These are phyloP conservation scores for Cochlearia excelsa DNA, from an alignment of 345 rosid genomes.

Conservation along the genomic window DNA sequence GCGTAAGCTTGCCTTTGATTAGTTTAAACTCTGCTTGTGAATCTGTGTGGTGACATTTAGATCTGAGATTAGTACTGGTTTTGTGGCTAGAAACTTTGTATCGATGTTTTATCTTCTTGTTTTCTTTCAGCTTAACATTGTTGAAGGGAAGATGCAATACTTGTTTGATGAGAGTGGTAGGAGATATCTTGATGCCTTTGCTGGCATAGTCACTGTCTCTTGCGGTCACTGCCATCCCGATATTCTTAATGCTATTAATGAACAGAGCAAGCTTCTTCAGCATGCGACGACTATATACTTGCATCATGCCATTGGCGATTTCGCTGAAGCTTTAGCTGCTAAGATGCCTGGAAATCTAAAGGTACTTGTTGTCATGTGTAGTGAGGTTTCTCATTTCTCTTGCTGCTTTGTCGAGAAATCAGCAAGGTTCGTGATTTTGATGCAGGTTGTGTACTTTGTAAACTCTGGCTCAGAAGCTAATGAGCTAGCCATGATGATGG, in stretches of 20 bases:
- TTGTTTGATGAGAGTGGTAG: constrained; percentile 78
- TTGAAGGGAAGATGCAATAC: constrained; percentile 98
- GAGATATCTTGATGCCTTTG: constrained; percentile 82
- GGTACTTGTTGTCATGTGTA: constrained; percentile 35
- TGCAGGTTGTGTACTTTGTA: constrained; percentile 90
- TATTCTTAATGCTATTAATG: constrained; percentile 57
- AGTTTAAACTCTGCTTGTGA: constrained; percentile 1
- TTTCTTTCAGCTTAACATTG: constrained; percentile 67
- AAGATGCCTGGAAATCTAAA: constrained; percentile 93
- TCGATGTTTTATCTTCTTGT: neutral
- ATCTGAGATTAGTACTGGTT: neutral
- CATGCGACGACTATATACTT: constrained; percentile 87
- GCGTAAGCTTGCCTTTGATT: neutral
- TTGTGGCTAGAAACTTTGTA: neutral
- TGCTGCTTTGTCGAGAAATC: constrained; percentile 7
- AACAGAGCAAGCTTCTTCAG: constrained; percentile 87
- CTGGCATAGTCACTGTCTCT: constrained; percentile 88
- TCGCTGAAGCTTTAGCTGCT: constrained; percentile 82
- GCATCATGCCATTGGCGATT: constrained; percentile 80
- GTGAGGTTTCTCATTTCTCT: constrained; percentile 9
- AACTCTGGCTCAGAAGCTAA: constrained; percentile 96
- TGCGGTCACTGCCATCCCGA: constrained; percentile 97
- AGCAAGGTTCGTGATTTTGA: constrained; percentile 15
- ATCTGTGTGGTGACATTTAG: neutral
- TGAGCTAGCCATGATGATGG: constrained; percentile 94